These are phyloP conservation scores for Metschnikowia chrysomelidarum DNA, from an alignment of 805 yeast species.

Conservation along the genomic window DNA sequence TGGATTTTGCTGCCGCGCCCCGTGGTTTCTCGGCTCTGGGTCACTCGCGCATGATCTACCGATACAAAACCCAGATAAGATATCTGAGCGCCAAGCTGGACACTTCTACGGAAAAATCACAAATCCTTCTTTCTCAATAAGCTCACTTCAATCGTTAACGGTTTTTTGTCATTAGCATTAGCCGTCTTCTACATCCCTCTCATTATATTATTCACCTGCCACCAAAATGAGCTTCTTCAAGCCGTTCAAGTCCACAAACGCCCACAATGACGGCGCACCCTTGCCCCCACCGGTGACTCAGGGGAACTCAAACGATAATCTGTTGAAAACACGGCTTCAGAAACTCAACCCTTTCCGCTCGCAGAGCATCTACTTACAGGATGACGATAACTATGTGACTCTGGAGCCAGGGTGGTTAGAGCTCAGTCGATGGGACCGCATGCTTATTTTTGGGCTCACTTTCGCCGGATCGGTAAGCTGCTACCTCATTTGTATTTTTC, in stretches of 20 bases:
- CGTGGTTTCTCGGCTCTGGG: no score
- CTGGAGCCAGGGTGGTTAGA: constrained; percentile 44
- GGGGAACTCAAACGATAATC: constrained; percentile 15
- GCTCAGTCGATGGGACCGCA: constrained; percentile 46
- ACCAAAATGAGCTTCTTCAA: constrained; percentile 40
- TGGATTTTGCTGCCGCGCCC: no score
- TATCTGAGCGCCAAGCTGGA: no score
- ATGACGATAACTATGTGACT: constrained; percentile 43
- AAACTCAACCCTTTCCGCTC: constrained; percentile 40
- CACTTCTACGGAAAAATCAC: no score
- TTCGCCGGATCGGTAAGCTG: constrained; percentile 43
- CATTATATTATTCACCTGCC: background rate
- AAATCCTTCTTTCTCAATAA: no score
- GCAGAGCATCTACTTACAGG: constrained; percentile 39
- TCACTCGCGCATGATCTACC: no score
- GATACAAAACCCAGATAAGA: no score
- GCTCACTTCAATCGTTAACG: no score
- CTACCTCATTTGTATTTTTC: constrained; percentile 41
- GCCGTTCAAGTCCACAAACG: constrained; percentile 20
- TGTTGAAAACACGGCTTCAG: constrained; percentile 31
- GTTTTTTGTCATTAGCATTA: no score
- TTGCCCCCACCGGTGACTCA: constrained; percentile 41
- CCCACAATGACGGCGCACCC: constrained; percentile 34
- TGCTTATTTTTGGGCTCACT: constrained; percentile 44
- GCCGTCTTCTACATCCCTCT: no score